These are phyloP conservation scores for Parasitella parasitica DNA, from an alignment of 371 early-diverging fungal genomes.

Conservation along the genomic window DNA sequence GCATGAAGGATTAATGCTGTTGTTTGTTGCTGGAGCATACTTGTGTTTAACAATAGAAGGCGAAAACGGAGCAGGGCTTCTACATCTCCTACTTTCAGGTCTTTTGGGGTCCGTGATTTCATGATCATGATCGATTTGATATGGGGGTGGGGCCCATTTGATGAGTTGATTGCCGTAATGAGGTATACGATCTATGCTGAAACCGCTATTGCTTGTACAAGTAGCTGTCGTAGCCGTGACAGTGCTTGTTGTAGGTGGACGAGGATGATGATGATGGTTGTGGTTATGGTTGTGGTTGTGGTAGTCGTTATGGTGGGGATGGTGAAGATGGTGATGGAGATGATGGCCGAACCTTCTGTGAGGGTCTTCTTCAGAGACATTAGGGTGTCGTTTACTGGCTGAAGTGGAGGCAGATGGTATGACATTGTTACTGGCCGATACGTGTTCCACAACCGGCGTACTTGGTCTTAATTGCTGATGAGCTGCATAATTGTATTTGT, in stretches of 20 bases:
- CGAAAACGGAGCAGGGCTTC: conserved; percentile 9
- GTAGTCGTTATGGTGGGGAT: not conserved
- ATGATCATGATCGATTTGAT: not conserved
- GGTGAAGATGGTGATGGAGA: conserved; percentile 3
- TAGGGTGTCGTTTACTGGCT: not conserved
- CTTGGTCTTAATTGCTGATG: conserved; percentile 9
- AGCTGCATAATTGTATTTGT: conserved; percentile 18
- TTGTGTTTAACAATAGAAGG: conserved; percentile 3
- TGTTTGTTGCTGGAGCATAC: not conserved
- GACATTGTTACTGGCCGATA: not conserved
- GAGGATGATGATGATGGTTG: not conserved
- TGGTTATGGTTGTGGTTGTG: not conserved
- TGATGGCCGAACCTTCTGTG: not conserved
- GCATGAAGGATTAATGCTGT: not conserved
- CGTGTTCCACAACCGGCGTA: conserved; percentile 9
- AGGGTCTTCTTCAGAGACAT: not conserved
- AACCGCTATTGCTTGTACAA: not conserved
- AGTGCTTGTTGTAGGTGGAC: not conserved
- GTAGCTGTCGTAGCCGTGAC: not conserved
- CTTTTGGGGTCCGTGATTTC: not conserved
- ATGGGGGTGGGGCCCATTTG: conserved; percentile 22
- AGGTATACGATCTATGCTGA: conserved; percentile 10
- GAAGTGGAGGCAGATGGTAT: not conserved
- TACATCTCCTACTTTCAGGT: conserved; percentile 18
- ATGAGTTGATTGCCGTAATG: conserved; percentile 21